A percentile compares a stretch with the other conserved stretches of the same genome.
phyloP scores from a whole-genome alignment of 2,329 filamentous ascomycete species.

The Rosellinia necatrix region DNA sequence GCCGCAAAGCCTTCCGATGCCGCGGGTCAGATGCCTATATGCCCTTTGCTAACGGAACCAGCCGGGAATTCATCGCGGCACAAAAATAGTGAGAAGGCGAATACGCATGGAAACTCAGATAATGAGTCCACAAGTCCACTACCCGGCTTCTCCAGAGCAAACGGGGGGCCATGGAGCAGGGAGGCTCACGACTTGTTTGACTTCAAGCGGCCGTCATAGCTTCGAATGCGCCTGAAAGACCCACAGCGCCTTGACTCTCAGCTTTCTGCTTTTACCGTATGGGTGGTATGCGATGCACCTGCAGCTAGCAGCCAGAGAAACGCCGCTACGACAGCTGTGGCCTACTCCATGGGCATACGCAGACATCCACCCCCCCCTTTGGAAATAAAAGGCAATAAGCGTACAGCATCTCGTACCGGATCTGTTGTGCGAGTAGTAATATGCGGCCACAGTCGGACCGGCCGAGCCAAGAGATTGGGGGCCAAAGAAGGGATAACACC shows the following conservation, averaged over 20 bases:
- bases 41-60: slow-evolving; percentile 34
- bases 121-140: slow-evolving; percentile 34
- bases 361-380: neutral
- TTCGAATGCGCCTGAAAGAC: neutral
- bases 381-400: neutral
- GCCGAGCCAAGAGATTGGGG: slow-evolving; percentile 20
- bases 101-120: slow-evolving; percentile 12
- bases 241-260: neutral
- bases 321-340: neutral
- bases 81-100: slow-evolving; percentile 13
- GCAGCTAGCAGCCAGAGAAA: neutral
- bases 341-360: neutral
- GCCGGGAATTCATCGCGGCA: slow-evolving; percentile 4
- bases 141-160: slow-evolving; percentile 54
- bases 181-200: slow-evolving; percentile 71
- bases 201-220: slow-evolving; percentile 55
- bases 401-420: neutral
- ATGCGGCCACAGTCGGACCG: slow-evolving; percentile 11
- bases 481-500: slow-evolving; percentile 1
- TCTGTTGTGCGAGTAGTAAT: neutral
- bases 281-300: neutral
- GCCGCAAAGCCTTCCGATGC: slow-evolving; percentile 57
- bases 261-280: neutral
- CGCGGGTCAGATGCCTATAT: slow-evolving; percentile 52
- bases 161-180: slow-evolving; percentile 69